Evolutionary conservation across 441 rosid genomes (phyloP), one percentile per base, ranked within the genome.

Genomic region (Dalechampia spathulata): DNA sequence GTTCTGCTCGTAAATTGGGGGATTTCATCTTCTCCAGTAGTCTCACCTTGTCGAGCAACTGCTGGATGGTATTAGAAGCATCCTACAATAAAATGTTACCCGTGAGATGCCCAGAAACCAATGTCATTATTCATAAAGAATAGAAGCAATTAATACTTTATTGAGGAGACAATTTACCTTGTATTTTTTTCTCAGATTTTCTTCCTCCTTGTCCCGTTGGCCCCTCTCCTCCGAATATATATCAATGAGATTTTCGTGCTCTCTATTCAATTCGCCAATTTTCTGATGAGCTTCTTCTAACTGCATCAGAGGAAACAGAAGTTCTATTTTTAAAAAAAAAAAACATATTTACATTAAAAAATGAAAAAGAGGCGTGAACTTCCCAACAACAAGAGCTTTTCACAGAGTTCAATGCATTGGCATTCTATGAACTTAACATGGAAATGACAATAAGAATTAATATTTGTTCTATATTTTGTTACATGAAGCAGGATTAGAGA

Each of bases 161-260:
- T 6, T 0, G 14, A 22, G 21, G 16, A 13, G 37, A 55, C 22
- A 22, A 50, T 38, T n/a, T 10, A 91, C 96, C 90, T 82, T 72
- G 30, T 77, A 60, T 70, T 77, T 78, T 49, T 72, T 73, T 57
- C 80, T 77, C 76, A 93, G 71, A 59, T 57, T 71, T 38, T 81
- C 86, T 65, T 89, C 95, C 57, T 78, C 91, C 63, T 44, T 60
- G 51, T 89, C 86, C 15, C 96, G 70, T 7, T 80, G 76, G 40
- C 75, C 80, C 66, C 90, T 79, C 57, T 89, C 97, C 81, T 89
- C 92, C 0, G 86, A 57, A 68, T 89, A 80, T 20, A 89, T 73
- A 13, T 73, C 71, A 46, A 89, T 72, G 22, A 92, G 71, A 63
- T 80, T 76, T 48, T 75, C 86, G 62, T 83, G 98, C 61, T 87